These are phyloP conservation scores for Beauveria brongniartii DNA, from an alignment of 2,329 filamentous ascomycete species.

Conservation along the genomic window DNA sequence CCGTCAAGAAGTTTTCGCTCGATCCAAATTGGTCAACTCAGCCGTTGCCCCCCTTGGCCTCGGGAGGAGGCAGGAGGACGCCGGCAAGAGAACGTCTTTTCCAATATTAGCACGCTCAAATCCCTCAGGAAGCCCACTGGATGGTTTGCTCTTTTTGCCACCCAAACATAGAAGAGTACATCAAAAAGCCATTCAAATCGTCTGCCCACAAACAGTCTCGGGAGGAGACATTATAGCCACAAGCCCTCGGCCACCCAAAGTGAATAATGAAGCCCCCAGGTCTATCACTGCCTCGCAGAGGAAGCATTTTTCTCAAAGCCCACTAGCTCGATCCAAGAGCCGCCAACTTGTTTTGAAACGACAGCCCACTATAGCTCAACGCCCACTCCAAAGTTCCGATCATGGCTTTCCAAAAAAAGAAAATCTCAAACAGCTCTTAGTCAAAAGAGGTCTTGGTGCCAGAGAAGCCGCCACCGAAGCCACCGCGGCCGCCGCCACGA, in stretches of 20 bases:
- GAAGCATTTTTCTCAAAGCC: slow-evolving; percentile 45
- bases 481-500: slow-evolving; percentile 43
- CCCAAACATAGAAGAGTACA: slow-evolving; percentile 10
- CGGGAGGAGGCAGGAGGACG: slow-evolving; percentile 5
- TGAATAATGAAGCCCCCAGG: slow-evolving; percentile 43
- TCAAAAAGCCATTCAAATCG: slow-evolving; percentile 18
- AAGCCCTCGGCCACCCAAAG: slow-evolving; percentile 29
- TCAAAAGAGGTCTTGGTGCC: slow-evolving; percentile 74
- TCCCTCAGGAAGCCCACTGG: slow-evolving; percentile 32
- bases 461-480: slow-evolving; percentile 40
- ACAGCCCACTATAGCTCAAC: slow-evolving; percentile 45
- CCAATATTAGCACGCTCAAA: slow-evolving; percentile 28
- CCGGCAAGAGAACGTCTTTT: slow-evolving; percentile 17
- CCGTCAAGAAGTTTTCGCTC: slow-evolving; percentile 28
- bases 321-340: slow-evolving; percentile 32
- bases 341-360: slow-evolving; percentile 38
- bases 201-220: slow-evolving; percentile 18
- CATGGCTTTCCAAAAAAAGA: slow-evolving; percentile 32
- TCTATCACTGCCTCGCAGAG: slow-evolving; percentile 35
- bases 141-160: slow-evolving; percentile 15
- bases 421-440: slow-evolving; percentile 26
- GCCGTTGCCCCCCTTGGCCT: slow-evolving; percentile 12
- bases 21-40: slow-evolving; percentile 26
- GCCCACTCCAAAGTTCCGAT: slow-evolving; percentile 37
- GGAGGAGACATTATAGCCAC: slow-evolving; percentile 23